These are phyloP conservation scores for Penicillium sp. DNA, from an alignment of 2,329 filamentous ascomycete species.

Conservation along the genomic window DNA sequence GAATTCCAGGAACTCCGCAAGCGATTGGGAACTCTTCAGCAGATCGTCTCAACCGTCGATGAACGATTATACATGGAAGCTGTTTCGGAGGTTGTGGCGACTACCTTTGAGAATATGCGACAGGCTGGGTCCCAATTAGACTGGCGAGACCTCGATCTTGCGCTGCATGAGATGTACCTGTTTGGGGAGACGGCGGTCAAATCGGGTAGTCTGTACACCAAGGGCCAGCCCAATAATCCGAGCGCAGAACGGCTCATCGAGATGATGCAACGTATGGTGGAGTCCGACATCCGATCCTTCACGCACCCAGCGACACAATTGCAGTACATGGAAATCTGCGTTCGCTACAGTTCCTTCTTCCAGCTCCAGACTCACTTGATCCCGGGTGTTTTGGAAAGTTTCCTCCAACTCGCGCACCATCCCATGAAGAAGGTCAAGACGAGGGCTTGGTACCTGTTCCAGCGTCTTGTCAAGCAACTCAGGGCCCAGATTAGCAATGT, in stretches of 20 bases:
- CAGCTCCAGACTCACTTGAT: slow-evolving; percentile 82
- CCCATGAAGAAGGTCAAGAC: slow-evolving; percentile 84
- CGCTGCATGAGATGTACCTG: slow-evolving; percentile 91
- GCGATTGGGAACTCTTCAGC: slow-evolving; percentile 85
- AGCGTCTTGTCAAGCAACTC: slow-evolving; percentile 87
- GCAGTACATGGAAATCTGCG: slow-evolving; percentile 98
- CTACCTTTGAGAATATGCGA: slow-evolving; percentile 80
- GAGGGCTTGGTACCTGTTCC: slow-evolving; percentile 96
- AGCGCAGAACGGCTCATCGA: slow-evolving; percentile 81
- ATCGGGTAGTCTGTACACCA: slow-evolving; percentile 82
- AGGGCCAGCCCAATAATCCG: slow-evolving; percentile 77
- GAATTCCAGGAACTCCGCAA: slow-evolving; percentile 96
- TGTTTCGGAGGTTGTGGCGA: slow-evolving; percentile 84
- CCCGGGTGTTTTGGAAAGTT: slow-evolving; percentile 84
- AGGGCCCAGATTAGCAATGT: slow-evolving; percentile 84
- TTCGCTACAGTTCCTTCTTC: slow-evolving; percentile 91
- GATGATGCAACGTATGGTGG: slow-evolving; percentile 96
- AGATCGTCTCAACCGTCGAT: slow-evolving; percentile 88
- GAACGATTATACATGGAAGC: slow-evolving; percentile 87
- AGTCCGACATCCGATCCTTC: slow-evolving; percentile 84
- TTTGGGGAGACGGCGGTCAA: slow-evolving; percentile 94
- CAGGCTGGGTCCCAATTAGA: slow-evolving; percentile 76
- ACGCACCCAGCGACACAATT: slow-evolving; percentile 89
- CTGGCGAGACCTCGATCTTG: slow-evolving; percentile 94
- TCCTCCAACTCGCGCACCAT: slow-evolving; percentile 88